Base-by-base conservation (phyloP, 768 basidiomycete genomes). In the Fibroporia radiculosa region DNA sequence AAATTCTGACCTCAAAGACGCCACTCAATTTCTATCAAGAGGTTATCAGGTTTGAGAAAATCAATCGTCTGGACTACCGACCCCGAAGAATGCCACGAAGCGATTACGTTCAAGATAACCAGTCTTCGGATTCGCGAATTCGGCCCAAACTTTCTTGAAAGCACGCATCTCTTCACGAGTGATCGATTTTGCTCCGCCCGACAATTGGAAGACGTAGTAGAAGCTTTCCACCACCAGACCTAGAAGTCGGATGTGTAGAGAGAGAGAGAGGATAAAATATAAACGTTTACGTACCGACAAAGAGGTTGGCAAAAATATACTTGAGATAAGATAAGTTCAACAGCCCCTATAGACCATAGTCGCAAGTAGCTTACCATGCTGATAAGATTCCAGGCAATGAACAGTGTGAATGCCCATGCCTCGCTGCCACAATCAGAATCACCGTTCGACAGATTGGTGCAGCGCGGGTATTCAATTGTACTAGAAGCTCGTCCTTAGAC, bases 261-360 rank as follows among this genome's bases (percentile, higher is more conserved):
- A 31, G 4, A 32, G 8, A 19, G 39, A 8, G 14, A 4, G 48
- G 18, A 14, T 20, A 38, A 32, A 7, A 5, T n/a, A n/a, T 6
- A 25, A 23, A 11, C 23, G 25, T 27, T 4, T 11, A 50, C 67
- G 47, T 54, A 84, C 88, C 90, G 64, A 90, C 93, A 62, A 93
- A 93, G 82, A 96, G 80, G 66, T 95, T 96, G 51, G 87, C 77
- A 62, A 97, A 93, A 56, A 97, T 93, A 62, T 93, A 96, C 93
- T 93, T 59, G 4, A 22, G 27, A 20, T 18, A 4, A 33, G 42
- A 20, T 18, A 4, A 33, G 42, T n/a, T 31, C n/a, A 31, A n/a
- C 29, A n/a, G 29, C 18, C 18, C 18, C 24, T 33, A 6, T 33
- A 34, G 14, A 4, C 29, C n/a, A n/a, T 31, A n/a, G 26, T 43